Conservation (phyloP, 441 rosid species). For the Eruca vesicaria region DNA sequence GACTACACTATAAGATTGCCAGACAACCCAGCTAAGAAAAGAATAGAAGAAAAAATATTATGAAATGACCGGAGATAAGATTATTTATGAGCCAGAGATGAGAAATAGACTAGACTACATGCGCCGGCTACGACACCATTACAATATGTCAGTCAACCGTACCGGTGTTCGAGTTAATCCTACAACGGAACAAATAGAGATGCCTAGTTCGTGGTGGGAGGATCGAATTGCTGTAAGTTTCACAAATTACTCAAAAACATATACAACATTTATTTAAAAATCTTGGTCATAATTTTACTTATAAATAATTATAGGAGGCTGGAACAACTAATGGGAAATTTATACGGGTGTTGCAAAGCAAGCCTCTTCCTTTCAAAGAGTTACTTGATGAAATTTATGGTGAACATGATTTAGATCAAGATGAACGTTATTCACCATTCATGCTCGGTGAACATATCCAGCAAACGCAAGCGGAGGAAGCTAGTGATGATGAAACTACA, state of each 20-base stretch:
- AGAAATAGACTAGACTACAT: neutral
- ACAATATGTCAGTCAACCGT: neutral
- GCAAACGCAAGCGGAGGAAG: neutral
- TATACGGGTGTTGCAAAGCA: neutral
- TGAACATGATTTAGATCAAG: constrained; percentile 2
- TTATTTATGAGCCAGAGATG: neutral
- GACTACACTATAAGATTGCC: neutral
- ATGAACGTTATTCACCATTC: neutral
- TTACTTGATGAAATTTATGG: neutral
- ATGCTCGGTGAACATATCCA: neutral
- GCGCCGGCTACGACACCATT: neutral
- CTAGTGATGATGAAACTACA: neutral
- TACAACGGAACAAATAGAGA: neutral
- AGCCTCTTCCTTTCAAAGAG: too few relatives aligned
- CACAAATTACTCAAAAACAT: neutral
- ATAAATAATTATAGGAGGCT: neutral
- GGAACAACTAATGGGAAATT: neutral
- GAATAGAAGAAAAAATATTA: neutral
- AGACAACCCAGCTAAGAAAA: neutral
- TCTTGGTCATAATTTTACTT: neutral
- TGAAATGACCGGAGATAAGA: neutral
- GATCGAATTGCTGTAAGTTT: neutral
- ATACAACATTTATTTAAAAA: neutral
- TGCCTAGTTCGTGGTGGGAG: neutral
- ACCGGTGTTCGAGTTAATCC: neutral